Evolutionary conservation across 2,329 filamentous ascomycete species (phyloP).

Genomic region (Botryotinia convoluta): DNA sequence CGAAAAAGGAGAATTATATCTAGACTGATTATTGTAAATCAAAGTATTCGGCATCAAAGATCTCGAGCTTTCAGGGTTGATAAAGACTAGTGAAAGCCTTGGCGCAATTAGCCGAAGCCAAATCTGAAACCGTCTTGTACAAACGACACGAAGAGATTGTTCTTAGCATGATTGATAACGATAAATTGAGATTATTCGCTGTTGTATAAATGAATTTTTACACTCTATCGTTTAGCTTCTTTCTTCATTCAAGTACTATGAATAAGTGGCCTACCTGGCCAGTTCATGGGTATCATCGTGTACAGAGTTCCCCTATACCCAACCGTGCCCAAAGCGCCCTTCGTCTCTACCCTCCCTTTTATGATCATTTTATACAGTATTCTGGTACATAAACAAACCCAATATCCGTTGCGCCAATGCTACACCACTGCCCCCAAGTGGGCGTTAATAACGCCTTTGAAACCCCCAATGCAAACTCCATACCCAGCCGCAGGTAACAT

Average conservation of each 20-base stretch:
- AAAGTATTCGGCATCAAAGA: neutral
- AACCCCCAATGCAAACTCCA: slow-evolving; percentile 23
- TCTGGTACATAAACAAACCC: slow-evolving; percentile 24
- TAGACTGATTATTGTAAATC: neutral
- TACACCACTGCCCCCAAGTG: slow-evolving; percentile 15
- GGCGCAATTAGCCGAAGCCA: neutral
- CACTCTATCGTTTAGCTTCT: neutral
- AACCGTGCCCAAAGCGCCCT: slow-evolving; percentile 25
- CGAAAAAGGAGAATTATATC: neutral
- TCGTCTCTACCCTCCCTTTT: slow-evolving; percentile 22
- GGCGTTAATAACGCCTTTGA: slow-evolving; percentile 21
- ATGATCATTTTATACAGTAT: slow-evolving; percentile 28
- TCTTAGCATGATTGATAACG: neutral
- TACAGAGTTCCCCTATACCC: slow-evolving; percentile 23
- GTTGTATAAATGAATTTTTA: neutral
- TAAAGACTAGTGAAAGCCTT: neutral
- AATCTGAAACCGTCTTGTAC: neutral
- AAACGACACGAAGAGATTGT: neutral
- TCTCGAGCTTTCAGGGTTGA: neutral
- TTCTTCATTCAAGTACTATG: neutral
- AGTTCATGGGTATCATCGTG: slow-evolving; percentile 34
- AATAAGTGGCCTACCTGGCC: slow-evolving; percentile 3
- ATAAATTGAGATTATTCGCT: neutral
- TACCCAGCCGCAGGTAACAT: slow-evolving; percentile 25
- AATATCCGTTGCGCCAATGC: slow-evolving; percentile 26